Percentiles rank a stretch among this genome's conserved stretches.
Conservation (phyloP, 495 filamentous ascomycete species). For the Lasiosphaeris hirsuta region DNA sequence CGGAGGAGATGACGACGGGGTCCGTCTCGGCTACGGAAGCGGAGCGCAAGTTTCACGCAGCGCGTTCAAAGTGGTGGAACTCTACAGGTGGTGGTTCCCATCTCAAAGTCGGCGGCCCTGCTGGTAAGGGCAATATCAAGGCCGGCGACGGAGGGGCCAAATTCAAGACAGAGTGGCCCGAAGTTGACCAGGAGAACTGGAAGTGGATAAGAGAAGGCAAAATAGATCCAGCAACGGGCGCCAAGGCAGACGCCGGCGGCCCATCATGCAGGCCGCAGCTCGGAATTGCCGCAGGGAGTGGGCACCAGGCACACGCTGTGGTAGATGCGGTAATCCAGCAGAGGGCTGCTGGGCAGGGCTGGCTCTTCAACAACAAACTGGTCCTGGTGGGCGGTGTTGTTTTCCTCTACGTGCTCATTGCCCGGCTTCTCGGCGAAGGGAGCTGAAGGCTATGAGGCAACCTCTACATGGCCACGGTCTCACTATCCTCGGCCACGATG, state of each 20-base stretch:
- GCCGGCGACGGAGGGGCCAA: slow-evolving; percentile 90
- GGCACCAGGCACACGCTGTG: slow-evolving; percentile 70
- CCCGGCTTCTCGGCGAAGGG: slow-evolving; percentile 60
- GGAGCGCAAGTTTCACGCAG: slow-evolving; percentile 76
- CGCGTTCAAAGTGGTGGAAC: slow-evolving; percentile 92
- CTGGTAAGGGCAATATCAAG: slow-evolving; percentile 51
- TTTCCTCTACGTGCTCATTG: slow-evolving; percentile 76
- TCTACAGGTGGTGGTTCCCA: slow-evolving; percentile 88
- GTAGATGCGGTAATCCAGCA: slow-evolving; percentile 70
- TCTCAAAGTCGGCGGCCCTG: slow-evolving; percentile 32
- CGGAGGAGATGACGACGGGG: slow-evolving; percentile 97
- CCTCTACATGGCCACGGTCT: background rate
- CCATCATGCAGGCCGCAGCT: slow-evolving; percentile 64
- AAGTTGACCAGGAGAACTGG: slow-evolving; percentile 88
- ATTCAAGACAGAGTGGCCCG: slow-evolving; percentile 86
- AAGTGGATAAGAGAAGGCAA: slow-evolving; percentile 82
- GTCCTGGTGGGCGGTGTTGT: slow-evolving; percentile 62
- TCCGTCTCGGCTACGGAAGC: slow-evolving; percentile 74
- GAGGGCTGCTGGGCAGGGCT: slow-evolving; percentile 76
- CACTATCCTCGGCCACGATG: no score
- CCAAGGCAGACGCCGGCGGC: slow-evolving; percentile 46
- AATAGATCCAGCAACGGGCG: slow-evolving; percentile 76
- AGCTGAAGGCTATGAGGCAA: slow-evolving; percentile 2
- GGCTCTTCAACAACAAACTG: slow-evolving; percentile 74
- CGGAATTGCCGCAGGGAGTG: slow-evolving; percentile 63